Percentiles rank a stretch among this genome's conserved stretches.
Conservation (phyloP, 345 rosid genomes). For the Abelmoschus esculentus region DNA sequence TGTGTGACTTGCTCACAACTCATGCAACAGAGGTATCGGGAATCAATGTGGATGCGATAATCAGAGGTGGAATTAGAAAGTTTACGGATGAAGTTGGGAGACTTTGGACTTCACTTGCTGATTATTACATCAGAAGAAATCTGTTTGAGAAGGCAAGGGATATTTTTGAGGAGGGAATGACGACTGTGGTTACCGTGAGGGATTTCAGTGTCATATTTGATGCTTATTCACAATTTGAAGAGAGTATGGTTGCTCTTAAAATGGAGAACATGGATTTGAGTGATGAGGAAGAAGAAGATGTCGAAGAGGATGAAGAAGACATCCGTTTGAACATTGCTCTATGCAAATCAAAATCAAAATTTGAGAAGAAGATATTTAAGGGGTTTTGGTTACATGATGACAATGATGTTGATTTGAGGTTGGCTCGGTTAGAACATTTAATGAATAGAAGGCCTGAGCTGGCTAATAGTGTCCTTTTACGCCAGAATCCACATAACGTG, state of each 20-base stretch:
- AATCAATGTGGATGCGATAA: slow-evolving; percentile 85
- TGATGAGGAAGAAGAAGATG: slow-evolving; percentile 60
- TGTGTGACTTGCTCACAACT: slow-evolving; percentile 76
- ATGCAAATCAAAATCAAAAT: slow-evolving; percentile 36
- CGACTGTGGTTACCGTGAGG: slow-evolving; percentile 84
- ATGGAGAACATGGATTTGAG: slow-evolving; percentile 39
- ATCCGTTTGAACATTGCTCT: slow-evolving; percentile 49
- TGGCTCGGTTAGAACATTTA: slow-evolving; percentile 72
- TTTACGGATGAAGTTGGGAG: slow-evolving; percentile 88
- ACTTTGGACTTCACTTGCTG: slow-evolving; percentile 94
- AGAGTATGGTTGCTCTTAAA: slow-evolving; percentile 60
- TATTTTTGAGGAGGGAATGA: slow-evolving; percentile 93
- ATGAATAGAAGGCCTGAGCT: slow-evolving; percentile 84
- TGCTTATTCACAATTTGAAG: slow-evolving; percentile 77
- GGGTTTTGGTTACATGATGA: slow-evolving; percentile 90
- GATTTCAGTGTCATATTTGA: slow-evolving; percentile 91
- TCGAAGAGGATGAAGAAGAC: slow-evolving; percentile 59
- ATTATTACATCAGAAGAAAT: slow-evolving; percentile 81
- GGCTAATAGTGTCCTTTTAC: slow-evolving; percentile 84
- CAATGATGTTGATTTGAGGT: slow-evolving; percentile 73
- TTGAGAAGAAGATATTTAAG: slow-evolving; percentile 69
- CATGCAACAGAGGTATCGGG: slow-evolving; percentile 86
- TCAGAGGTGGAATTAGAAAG: slow-evolving; percentile 94
- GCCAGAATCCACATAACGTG: slow-evolving; percentile 97
- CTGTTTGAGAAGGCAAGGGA: slow-evolving; percentile 91